Evolutionary conservation across 2,329 filamentous ascomycete species (phyloP).

Genomic region (Xylariaceae sp.): DNA sequence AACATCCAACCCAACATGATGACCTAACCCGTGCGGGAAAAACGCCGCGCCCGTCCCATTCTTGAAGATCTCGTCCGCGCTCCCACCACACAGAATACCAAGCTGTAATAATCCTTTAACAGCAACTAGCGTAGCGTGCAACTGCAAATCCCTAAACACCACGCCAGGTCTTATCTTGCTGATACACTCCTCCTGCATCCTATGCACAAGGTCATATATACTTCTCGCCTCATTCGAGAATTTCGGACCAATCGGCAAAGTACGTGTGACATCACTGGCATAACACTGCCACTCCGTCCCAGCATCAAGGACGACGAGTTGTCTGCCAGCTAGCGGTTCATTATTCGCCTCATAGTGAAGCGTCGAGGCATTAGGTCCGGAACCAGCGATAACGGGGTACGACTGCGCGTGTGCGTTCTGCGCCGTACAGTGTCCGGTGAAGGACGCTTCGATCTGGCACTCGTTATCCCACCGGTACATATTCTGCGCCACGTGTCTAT

Average conservation of each 20-base stretch:
- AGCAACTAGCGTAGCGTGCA: slow-evolving; percentile 68
- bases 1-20: slow-evolving; percentile 63
- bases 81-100: slow-evolving; percentile 66
- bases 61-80: slow-evolving; percentile 48
- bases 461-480: slow-evolving; percentile 68
- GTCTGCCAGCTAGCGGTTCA: slow-evolving; percentile 61
- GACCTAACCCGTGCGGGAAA: slow-evolving; percentile 63
- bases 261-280: slow-evolving; percentile 85
- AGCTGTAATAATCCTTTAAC: slow-evolving; percentile 66
- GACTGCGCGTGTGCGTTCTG: slow-evolving; percentile 72
- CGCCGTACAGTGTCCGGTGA: slow-evolving; percentile 67
- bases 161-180: slow-evolving; percentile 64
- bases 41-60: slow-evolving; percentile 57
- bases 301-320: slow-evolving; percentile 80
- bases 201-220: slow-evolving; percentile 73
- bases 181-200: slow-evolving; percentile 78
- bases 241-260: slow-evolving; percentile 61
- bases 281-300: slow-evolving; percentile 84
- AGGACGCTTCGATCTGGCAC: slow-evolving; percentile 76
- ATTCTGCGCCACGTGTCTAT: slow-evolving; percentile 65
- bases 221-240: slow-evolving; percentile 66
- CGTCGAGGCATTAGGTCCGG: slow-evolving; percentile 76
- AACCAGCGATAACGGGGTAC: slow-evolving; percentile 84
- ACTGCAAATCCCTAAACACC: slow-evolving; percentile 67
- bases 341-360: slow-evolving; percentile 86